phyloP scores from a whole-genome alignment of 495 filamentous ascomycete genomes.

The Daldinia loculata region DNA sequence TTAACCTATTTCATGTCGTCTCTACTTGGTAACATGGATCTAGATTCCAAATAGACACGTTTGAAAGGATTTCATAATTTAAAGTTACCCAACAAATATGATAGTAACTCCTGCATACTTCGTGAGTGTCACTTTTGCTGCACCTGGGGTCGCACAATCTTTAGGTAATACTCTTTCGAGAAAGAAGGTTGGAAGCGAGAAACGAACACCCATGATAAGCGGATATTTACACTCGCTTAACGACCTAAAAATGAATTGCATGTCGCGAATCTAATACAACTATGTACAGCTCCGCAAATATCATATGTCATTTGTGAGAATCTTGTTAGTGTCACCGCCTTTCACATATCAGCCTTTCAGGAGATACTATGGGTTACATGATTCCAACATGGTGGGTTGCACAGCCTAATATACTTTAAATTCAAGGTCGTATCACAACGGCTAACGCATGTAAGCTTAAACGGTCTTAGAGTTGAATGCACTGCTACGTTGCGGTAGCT shows the following conservation, averaged over 20 bases:
- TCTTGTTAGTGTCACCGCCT: slow-evolving; percentile 3
- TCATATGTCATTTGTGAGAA: background rate
- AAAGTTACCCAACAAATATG: too few species aligned
- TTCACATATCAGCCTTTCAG: background rate
- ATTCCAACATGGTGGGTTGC: background rate
- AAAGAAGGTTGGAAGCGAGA: too few species aligned
- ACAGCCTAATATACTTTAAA: background rate
- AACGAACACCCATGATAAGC: too few species aligned
- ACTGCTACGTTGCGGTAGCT: background rate
- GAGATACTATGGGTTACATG: background rate
- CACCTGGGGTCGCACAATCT: too few species aligned
- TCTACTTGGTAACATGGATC: too few species aligned
- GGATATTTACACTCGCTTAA: background rate
- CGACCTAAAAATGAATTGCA: too few species aligned
- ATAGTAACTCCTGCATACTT: too few species aligned
- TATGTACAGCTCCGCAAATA: background rate
- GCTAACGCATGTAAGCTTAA: background rate
- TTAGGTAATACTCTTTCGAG: too few species aligned
- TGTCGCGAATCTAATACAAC: background rate
- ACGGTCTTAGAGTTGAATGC: background rate
- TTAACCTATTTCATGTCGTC: too few species aligned
- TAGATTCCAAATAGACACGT: too few species aligned
- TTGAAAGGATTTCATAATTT: too few species aligned
- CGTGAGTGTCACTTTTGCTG: too few species aligned
- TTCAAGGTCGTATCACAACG: background rate